Base-by-base conservation (phyloP, 257 asterid genomes). In the Thymus mandschuricus region DNA sequence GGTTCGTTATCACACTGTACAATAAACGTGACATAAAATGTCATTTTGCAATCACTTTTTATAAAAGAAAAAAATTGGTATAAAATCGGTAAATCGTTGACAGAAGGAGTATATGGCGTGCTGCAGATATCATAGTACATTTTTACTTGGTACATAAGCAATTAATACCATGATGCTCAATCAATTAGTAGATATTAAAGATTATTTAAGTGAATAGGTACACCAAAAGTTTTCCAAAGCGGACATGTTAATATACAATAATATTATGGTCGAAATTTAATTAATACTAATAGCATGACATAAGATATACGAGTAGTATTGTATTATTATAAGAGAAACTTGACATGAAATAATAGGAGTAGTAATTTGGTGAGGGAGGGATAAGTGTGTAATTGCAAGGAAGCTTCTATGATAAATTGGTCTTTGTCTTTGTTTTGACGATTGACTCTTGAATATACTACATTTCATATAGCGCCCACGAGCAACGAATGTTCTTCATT, bases 401-500 rank as follows among this genome's bases (percentile, higher is more conserved):
- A 81, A 77, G 80, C 8, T 75, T 46, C 75, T 30, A 10, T 9
- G 34, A 48, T 65, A 62, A 59, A 3, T 34, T 30, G 71, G 51
- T 71, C 2, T 46, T 31, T 35, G 51, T 71, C 2, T 46, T 31
- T 35, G 52, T 60, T 30, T 64, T 66, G 54, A 74, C 68, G 5
- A 15, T 61, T 68, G 75, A 75, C 54, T 69, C 69, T 59, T 59
- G 54, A 8, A 38, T 31, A n/a, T 54, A 33, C 46, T 10, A n/a
- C 13, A 40, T 5, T 33, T 45, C 29, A n/a, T 10, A 44, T 44
- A 30, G 72, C 41, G 74, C 75, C 72, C 78, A 50, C 68, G 52
- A 58, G 12, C 38, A 13, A 55, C 9, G 52, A 79, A 78, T 74
- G 68, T 73, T 78, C 76, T 52, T 52, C 55, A 27, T 27, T 64